Base-by-base conservation (phyloP, 1,284 basidiomycete genomes). In the Sphagnurus paluster region DNA sequence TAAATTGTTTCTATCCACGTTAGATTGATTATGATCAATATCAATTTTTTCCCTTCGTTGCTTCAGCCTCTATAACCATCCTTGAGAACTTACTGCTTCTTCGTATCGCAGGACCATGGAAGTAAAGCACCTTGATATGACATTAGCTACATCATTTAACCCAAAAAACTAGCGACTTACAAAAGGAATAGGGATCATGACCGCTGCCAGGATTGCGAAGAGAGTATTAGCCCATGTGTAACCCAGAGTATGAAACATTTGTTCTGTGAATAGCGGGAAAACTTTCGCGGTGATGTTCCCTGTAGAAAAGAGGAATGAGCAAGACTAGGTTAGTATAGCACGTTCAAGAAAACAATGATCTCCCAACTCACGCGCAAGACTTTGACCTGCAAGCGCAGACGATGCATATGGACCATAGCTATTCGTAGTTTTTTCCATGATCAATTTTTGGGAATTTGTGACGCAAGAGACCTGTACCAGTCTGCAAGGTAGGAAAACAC, bases 401-500 rank as follows among this genome's bases (percentile, higher is more conserved):
- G 84, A 87, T 4, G 88, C 89, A 52, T 82, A 91, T 1, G 81
- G 75, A 0, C 83, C 83, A 49, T 87, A 87, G 56, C 82, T 85
- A 39, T 13, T 6, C 33, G 35, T n/a, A 3, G 30, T 25, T 32
- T 23, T 6, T 32, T 25, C 5, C 36, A 13, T 14, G 19, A n/a
- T 39, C 14, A 17, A 17, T 3, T n/a, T n/a, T n/a, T n/a, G n/a
- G n/a, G 26, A 8, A 21, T 4, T 13, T 6, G 19, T 36, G 29
- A 42, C n/a, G n/a, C n/a, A n/a, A n/a, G 44, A 43, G 33, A 19
- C 4, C 62, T 74, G 21, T 56, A 86, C 81, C 83, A 85, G 59
- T 88, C 87, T 1, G 85, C 84, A 16, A 90, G 71, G 56, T 89
- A 90, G n/a, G 78, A 73, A 61, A 88, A 89, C 8, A 83, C 80